Conservation (phyloP, 306 rosid species). For the Cercis canadensis region DNA sequence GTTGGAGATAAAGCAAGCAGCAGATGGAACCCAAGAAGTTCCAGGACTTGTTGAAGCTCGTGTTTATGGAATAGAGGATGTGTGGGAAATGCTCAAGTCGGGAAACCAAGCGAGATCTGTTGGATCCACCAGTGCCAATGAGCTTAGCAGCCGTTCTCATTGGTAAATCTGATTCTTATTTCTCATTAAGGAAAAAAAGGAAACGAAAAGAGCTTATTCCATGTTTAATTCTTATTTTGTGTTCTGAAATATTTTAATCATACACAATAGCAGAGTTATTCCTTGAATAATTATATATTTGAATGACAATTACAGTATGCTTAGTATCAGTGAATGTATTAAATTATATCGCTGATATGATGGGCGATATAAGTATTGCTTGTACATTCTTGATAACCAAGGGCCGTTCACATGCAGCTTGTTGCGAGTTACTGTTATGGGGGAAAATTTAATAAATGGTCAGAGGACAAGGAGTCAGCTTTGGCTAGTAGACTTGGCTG, state of each 20-base stretch:
- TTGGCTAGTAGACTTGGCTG: conserved; percentile 99
- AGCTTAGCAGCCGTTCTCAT: conserved; percentile 97
- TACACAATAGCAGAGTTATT: background rate
- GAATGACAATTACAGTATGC: background rate
- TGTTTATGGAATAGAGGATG: conserved; percentile 70
- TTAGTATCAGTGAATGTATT: background rate
- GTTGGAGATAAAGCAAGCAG: conserved; percentile 94
- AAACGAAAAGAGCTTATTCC: too few species aligned
- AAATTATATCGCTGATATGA: conserved; percentile 2
- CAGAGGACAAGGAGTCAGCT: conserved; percentile 88
- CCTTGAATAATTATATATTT: conserved; percentile 1
- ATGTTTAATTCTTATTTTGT: background rate
- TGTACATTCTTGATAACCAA: conserved; percentile 21
- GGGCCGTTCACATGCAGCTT: conserved; percentile 62
- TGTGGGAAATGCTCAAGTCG: conserved; percentile 83
- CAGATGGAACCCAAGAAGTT: conserved; percentile 94
- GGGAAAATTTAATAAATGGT: conserved; percentile 78
- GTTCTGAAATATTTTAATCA: conserved; percentile 11
- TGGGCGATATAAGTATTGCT: background rate
- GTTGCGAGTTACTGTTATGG: conserved; percentile 83
- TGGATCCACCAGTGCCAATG: conserved; percentile 95
- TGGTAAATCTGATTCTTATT: conserved; percentile 55
- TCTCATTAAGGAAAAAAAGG: too few species aligned
- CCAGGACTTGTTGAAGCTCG: conserved; percentile 90
- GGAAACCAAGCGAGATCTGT: conserved; percentile 90